A percentile compares a stretch with the other conserved stretches of the same genome.
Evolutionary conservation across 2,329 filamentous ascomycete genomes (phyloP).

Genomic region (Diaporthe batatas): DNA sequence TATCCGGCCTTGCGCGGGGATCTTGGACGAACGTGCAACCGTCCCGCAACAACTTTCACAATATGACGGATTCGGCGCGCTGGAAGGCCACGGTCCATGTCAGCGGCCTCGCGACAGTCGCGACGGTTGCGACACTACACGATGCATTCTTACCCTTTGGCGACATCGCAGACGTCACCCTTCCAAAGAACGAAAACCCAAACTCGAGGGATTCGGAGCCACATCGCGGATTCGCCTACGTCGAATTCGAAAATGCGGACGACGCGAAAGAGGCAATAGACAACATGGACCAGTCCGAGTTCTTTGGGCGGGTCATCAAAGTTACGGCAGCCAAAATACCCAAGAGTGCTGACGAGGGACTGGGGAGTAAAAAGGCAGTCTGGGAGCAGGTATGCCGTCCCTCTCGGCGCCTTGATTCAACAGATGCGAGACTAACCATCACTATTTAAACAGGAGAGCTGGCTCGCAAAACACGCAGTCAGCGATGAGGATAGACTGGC

Average conservation of each 20-base stretch:
- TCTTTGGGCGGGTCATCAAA: constrained; percentile 92
- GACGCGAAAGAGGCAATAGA: constrained; percentile 97
- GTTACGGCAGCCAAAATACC: constrained; percentile 93
- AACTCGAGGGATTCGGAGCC: constrained; percentile 83
- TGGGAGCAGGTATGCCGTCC: constrained; percentile 88
- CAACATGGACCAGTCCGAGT: constrained; percentile 98
- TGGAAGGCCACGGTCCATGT: constrained; percentile 95
- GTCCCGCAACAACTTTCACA: constrained; percentile 8
- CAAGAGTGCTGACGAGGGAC: constrained; percentile 86
- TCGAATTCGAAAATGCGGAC: constrained; percentile 88
- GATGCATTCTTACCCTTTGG: constrained; percentile 98
- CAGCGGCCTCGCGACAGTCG: constrained; percentile 84
- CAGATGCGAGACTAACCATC: constrained; percentile 40
- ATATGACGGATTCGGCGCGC: constrained; percentile 85
- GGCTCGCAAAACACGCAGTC: constrained; percentile 89
- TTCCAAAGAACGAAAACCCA: constrained; percentile 88
- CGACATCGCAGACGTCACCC: constrained; percentile 89
- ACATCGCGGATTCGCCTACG: constrained; percentile 95
- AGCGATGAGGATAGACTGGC: constrained; percentile 81
- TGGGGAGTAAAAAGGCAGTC: constrained; percentile 93
- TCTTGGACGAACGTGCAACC: constrained; percentile 39
- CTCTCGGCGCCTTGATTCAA: background rate
- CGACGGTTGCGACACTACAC: constrained; percentile 81
- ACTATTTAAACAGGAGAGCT: constrained; percentile 78
- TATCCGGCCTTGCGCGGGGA: background rate